Percentiles rank a stretch among this genome's conserved stretches.
These are phyloP conservation scores for Mortierella sp. DNA, from an alignment of 371 early-diverging fungal genomes.

Conservation along the genomic window DNA sequence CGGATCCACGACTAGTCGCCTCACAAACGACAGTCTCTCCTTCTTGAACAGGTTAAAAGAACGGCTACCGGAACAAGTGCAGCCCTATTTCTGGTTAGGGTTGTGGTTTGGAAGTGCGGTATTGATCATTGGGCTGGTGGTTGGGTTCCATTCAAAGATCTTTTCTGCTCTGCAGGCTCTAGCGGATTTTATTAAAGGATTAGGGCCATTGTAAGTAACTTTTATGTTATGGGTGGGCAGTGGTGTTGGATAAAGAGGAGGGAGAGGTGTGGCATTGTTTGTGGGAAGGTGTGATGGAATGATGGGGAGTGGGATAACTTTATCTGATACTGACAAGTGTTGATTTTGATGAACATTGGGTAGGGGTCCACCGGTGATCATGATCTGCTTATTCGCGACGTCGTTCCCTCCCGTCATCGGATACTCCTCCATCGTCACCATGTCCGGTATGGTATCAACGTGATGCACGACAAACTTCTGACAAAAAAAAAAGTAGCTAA, in stretches of 20 bases:
- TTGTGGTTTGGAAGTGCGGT: conserved; percentile 35
- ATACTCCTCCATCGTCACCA: conserved; percentile 72
- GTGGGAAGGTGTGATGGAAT: background rate
- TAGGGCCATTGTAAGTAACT: conserved; percentile 35
- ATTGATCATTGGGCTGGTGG: conserved; percentile 26
- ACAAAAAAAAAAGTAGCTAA: background rate
- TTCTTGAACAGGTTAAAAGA: conserved; percentile 20
- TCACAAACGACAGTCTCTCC: conserved; percentile 20
- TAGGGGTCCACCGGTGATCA: conserved; percentile 47
- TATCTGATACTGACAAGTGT: background rate
- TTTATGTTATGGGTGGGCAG: background rate
- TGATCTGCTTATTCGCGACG: conserved; percentile 61
- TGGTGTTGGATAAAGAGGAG: background rate
- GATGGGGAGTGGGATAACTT: background rate
- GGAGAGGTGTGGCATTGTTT: background rate
- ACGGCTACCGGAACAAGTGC: conserved; percentile 11
- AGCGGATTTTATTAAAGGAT: conserved; percentile 34
- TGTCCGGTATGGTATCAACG: conserved; percentile 56
- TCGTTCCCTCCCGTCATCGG: conserved; percentile 81
- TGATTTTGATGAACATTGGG: background rate
- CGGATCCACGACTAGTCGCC: conserved; percentile 19
- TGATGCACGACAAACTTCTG: background rate
- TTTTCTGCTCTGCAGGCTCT: conserved; percentile 32
- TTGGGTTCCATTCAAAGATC: conserved; percentile 36
- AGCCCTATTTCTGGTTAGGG: conserved; percentile 34